Evolutionary conservation across 1,139 yeast species (phyloP), one percentile per base, ranked within the genome.

Genomic region (Diutina mesorugosa): DNA sequence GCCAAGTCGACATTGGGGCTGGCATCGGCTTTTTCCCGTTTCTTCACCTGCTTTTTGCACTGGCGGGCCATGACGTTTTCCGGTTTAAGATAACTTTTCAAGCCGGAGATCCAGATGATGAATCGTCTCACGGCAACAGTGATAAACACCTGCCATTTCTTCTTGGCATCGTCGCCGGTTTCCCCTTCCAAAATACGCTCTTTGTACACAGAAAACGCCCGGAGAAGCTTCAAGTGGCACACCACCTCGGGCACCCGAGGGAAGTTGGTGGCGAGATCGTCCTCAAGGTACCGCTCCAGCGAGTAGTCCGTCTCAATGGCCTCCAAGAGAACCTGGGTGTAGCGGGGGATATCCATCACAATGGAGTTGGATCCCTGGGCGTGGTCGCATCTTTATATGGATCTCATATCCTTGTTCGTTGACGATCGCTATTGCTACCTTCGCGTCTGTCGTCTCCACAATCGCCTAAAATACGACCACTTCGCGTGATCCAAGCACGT

Each of bases 111-210:
- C 64, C 69, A 73, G 3, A 63, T 57, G 8, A 66, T 58, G 56
- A 71, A 73, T 41, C 75, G 61, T 57, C 71, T 63, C 9, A 65
- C 69, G 0, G 77, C 71, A 54, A 66, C 61, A 1, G 68, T 61
- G 29, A 71, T 57, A 57, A 67, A 73, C 7, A 66, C 63, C 52
- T 66, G 65, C 76, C 76, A 73, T 9, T 62, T 59, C 56, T 68
- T 66, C 46, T 55, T 51, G 2, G 52, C 53, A 18, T 38, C 16
- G n/a, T 51, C 53, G 18, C 55, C 57, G 16, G n/a, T 6, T 16
- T 32, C 41, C 16, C 47, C 53, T 6, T 41, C 51, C 1, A 45
- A 8, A 18, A 45, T 12, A 9, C 26, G 26, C 47, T 6, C 16
- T 6, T 45, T 45, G 26, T 16, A 45, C 26, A 16, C 26, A n/a